Conservation (phyloP, 768 basidiomycete species). For the Lactifluus rugatus region DNA sequence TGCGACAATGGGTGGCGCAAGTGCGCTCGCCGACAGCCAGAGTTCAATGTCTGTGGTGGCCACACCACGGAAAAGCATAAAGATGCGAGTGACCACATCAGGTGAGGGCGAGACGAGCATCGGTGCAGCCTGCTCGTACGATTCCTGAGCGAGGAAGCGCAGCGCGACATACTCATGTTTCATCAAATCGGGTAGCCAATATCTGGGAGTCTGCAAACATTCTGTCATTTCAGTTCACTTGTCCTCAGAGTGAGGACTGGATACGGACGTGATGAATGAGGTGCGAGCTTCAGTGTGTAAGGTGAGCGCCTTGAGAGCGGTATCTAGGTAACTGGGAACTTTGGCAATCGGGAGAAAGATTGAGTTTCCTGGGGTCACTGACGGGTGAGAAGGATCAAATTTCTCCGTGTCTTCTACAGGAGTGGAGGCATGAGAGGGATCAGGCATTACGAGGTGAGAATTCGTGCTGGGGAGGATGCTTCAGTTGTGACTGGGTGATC, state of each 20-base stretch:
- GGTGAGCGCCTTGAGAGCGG: slow-evolving; percentile 22
- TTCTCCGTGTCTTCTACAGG: neutral
- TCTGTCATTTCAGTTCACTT: too few relatives aligned
- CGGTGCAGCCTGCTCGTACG: slow-evolving; percentile 33
- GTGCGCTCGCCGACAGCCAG: slow-evolving; percentile 25
- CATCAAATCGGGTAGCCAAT: slow-evolving; percentile 36
- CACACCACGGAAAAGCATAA: slow-evolving; percentile 39
- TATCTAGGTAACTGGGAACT: slow-evolving; percentile 32
- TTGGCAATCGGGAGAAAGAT: slow-evolving; percentile 24
- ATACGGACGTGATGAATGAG: too few relatives aligned
- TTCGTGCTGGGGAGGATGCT: neutral
- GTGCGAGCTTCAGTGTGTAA: too few relatives aligned
- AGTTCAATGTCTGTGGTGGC: slow-evolving; percentile 13
- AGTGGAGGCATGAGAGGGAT: neutral
- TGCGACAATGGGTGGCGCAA: too few relatives aligned
- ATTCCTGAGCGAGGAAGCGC: slow-evolving; percentile 35
- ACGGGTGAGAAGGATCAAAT: slow-evolving; percentile 8
- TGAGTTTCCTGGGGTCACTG: neutral
- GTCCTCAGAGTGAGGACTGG: too few relatives aligned
- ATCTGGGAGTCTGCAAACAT: slow-evolving; percentile 20
- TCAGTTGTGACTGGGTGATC: neutral
- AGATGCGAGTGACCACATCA: slow-evolving; percentile 36
- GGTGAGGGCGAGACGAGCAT: slow-evolving; percentile 32
- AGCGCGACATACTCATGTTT: slow-evolving; percentile 34
- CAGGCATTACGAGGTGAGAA: neutral